Base-by-base conservation (phyloP, 108 stramenopile genomes). In the Aureococcus anophagefferens region DNA sequence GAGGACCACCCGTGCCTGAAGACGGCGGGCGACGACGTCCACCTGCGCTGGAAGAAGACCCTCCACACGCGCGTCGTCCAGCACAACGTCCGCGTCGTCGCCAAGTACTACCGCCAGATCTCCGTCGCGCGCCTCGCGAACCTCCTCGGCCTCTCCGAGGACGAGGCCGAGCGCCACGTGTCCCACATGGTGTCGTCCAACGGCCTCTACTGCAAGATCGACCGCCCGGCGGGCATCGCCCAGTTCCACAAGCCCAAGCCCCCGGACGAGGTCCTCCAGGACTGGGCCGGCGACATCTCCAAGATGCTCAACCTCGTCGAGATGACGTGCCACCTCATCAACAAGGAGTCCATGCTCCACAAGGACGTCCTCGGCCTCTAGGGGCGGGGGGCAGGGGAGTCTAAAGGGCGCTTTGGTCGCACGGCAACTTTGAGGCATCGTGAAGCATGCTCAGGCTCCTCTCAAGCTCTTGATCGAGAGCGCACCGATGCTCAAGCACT, bases 251-350 rank as follows among this genome's bases (percentile, higher is more conserved):
- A 74, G 59, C 81, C 83, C 63, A 81, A 91, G 71, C 70, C 74
- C 31, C 72, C 92, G 21, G 93, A 96, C 74, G 84, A 89, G 25
- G 85, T 96, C 0, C 81, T 99, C 63, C 83, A 89, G 13, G 94
- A 96, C 40, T 99, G 96, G 96, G 87, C 94, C 30, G 63, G 74
- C 16, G 95, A 98, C 84, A 91, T 99, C 63, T 85, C 89, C 34
- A 84, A 87, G 68, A 79, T 99, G 36, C 81, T 99, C 74, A 76
- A 81, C 68, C 78, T 97, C 66, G 92, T 99, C 63, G 96, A 99
- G 78, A 85, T 83, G 36, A 99, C 96, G 46, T 91, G 85, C 62
- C 95, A 99, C 85, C 76, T 98, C 66, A 96, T 99, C 77, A 86
- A 95, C 73, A 96, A 96, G 85, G 97, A 99, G 75, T 90, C 68